Evolutionary conservation across 148 eudicot genomes (phyloP), one percentile per base, ranked within the genome.

Genomic region (Silene latifolia): DNA sequence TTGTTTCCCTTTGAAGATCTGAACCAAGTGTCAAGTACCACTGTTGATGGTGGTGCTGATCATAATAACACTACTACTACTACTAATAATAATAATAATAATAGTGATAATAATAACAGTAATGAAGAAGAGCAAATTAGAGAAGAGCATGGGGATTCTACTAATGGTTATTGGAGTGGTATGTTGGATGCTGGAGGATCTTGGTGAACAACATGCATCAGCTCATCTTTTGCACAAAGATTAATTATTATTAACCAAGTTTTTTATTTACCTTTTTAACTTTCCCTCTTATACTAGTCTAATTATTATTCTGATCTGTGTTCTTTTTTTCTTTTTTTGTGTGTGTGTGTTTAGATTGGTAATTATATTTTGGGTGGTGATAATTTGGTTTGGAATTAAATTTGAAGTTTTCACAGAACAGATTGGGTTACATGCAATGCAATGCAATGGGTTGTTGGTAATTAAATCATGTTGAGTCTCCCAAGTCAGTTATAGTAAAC

Each of bases 121-220:
- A 46, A 67, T 77, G 27, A 67, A 58, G n/a, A 63, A 12, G 9
- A 65, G 60, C 77, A 78, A 72, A 71, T 32, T 77, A 83, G 82
- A 82, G 87, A 87, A 5, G 72, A 75, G 18, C 82, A 85, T 67
- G 91, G 81, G 19, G 89, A 86, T 87, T 82, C 92, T 24, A 64
- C 79, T 68, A 77, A 72, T 77, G 93, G 96, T 12, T 92, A 85
- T 78, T 92, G 96, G 96, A 89, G 78, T 82, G 96, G 98, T 54
- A 85, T 90, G 75, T 74, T 89, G 69, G 90, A 89, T 56, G 86
- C 82, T 64, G 80, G 79, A 61, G 83, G 83, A 72, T 88, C 94
- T 77, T 89, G 97, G 93, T 90, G 83, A 82, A 75, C 32, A 76
- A 23, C 5, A 25, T n/a, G 4, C 2, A 27, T 65, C n/a, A n/a